A percentile compares a stretch with the other conserved stretches of the same genome.
phyloP scores from a whole-genome alignment of 495 filamentous ascomycete species.

The Aspergillus affinis region DNA sequence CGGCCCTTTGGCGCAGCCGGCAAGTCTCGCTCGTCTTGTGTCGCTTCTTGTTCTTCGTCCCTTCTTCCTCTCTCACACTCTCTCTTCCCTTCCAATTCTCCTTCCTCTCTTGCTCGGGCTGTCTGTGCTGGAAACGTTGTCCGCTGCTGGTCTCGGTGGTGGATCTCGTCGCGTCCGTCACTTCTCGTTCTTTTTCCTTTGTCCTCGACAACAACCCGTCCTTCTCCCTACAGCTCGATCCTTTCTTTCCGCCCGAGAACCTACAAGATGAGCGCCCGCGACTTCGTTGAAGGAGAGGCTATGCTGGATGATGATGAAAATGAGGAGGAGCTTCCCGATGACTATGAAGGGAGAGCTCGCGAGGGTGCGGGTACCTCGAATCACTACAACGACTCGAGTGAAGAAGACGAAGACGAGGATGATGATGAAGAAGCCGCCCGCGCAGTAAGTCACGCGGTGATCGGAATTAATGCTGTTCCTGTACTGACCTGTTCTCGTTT shows the following conservation, averaged over 20 bases:
- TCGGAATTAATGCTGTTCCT: neutral
- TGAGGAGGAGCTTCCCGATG: conserved; percentile 83
- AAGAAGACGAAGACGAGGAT: conserved; percentile 95
- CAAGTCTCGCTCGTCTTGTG: no score
- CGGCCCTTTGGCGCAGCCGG: neutral
- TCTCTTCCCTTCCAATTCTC: conserved; percentile 5
- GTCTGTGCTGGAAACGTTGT: conserved; percentile 1
- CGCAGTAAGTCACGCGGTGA: conserved; percentile 36
- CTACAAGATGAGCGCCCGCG: conserved; percentile 68
- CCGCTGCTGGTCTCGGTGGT: conserved; percentile 12
- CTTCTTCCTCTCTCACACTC: conserved; percentile 17
- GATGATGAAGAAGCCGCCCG: conserved; percentile 79
- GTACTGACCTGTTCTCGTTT: conserved; percentile 8
- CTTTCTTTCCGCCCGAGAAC: conserved; percentile 20
- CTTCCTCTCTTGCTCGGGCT: conserved; percentile 12
- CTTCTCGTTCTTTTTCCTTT: neutral
- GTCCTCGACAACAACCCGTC: conserved; percentile 4
- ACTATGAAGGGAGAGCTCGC: conserved; percentile 62
- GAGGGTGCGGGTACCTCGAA: conserved; percentile 43
- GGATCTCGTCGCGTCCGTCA: neutral
- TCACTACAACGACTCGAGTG: conserved; percentile 76
- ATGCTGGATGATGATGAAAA: conserved; percentile 88
- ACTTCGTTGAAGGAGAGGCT: conserved; percentile 81
- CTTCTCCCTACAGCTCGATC: conserved; percentile 2
- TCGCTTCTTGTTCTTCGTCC: neutral